Conservation (phyloP, 148 eudicot species). For the Rhododendron mucronatum region DNA sequence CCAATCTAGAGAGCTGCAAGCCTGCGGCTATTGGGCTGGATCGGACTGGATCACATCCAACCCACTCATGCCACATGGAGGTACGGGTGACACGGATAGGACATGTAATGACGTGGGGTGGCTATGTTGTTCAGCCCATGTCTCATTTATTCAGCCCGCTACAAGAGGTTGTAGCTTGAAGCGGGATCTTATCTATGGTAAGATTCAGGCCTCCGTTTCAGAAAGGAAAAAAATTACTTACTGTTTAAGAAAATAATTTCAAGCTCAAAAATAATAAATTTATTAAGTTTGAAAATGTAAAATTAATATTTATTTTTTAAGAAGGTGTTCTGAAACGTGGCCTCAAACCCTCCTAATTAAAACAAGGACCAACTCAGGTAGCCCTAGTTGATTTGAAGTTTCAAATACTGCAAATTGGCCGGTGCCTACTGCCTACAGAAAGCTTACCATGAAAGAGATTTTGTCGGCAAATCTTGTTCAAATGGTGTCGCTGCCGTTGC, state of each 20-base stretch:
- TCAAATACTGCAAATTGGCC: not conserved
- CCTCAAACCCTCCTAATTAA: too few species aligned
- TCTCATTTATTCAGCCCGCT: not conserved
- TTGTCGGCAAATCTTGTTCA: not conserved
- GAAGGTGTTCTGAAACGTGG: too few species aligned
- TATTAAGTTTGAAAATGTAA: too few species aligned
- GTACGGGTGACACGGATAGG: too few species aligned
- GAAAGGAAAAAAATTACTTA: too few species aligned
- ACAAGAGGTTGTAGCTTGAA: not conserved
- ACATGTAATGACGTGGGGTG: not conserved
- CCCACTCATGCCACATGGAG: too few species aligned
- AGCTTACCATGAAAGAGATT: not conserved
- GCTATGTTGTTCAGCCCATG: not conserved
- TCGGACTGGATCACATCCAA: too few species aligned
- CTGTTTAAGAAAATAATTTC: too few species aligned
- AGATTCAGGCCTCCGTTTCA: not conserved
- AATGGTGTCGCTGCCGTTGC: not conserved
- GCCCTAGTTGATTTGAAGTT: not conserved
- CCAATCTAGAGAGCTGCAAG: too few species aligned
- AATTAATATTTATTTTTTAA: too few species aligned
- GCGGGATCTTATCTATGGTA: not conserved
- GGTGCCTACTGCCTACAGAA: not conserved
- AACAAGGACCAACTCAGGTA: not conserved
- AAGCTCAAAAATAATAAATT: too few species aligned
- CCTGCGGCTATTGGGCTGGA: too few species aligned